Evolutionary conservation across 208 protist genomes (phyloP), one percentile per base, ranked within the genome.

Genomic region (Naegleria fowleri): DNA sequence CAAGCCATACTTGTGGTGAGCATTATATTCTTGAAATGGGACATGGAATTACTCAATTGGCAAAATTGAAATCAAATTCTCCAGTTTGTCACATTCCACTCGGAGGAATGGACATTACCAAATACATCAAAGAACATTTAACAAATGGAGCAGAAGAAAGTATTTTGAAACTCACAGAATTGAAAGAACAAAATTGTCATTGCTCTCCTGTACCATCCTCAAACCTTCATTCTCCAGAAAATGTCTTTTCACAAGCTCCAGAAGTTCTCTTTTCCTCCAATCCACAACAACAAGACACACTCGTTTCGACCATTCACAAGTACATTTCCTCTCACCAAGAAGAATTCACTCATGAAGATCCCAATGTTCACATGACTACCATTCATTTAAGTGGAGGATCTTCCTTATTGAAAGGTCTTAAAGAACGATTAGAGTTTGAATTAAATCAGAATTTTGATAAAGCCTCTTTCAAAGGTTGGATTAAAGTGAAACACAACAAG

Each of bases 361-460:
- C 4, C 76, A 92, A 95, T 39, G 94, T 96, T 92, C 95, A 98
- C 41, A 98, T 97, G 93, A 90, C 89, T 33, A 98, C 98, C 92
- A 97, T 99, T 76, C 95, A 98, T 90, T 91, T 99, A 9, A 96
- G 96, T 39, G 97, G 98, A 43, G 97, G 97, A 76, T 96, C 94
- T 22, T 94, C 97, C 7, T 94, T 97, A 51, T 97, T 98, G 84
- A 93, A 93, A 3, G 97, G 97, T 0, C 93, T 97, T 39, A 92
- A 95, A 43, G 92, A 92, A 16, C 94, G 98, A 39, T 91, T 99
- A 51, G 94, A 97, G 91, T 93, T 94, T 16, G 97, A 98, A 83
- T 55, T 84, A 40, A 9, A 91, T n/a, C 19, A 79, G 9, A 7
- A 79, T 36, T 79, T 7, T 15, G 43, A 48, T 48, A 48, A 48